A percentile compares a stretch with the other conserved stretches of the same genome.
Conservation (phyloP, 441 rosid genomes). For the Viola pubescens region DNA sequence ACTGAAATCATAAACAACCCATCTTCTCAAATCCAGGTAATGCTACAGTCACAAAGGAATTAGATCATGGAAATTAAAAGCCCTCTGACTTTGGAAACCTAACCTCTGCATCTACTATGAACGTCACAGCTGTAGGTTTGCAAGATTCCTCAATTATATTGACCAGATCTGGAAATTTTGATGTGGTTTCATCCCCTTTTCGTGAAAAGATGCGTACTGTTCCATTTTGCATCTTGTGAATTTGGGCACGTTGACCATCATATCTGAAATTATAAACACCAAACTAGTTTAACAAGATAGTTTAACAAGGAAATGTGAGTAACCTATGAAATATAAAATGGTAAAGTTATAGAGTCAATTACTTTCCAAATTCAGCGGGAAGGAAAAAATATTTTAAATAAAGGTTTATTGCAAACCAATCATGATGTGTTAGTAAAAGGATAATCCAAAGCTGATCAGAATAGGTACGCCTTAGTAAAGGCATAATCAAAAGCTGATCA, state of each 20-base stretch:
- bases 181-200: slow-evolving; percentile 82
- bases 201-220: slow-evolving; percentile 62
- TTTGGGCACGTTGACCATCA: slow-evolving; percentile 94
- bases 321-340: slow-evolving; percentile 8
- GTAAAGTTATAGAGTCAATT: not conserved
- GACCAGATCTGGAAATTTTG: slow-evolving; percentile 74
- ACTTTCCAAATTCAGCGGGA: not conserved
- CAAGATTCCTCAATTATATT: slow-evolving; percentile 44
- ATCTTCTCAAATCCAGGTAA: not conserved
- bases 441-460: no score
- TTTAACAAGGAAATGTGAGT: slow-evolving; percentile 2
- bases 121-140: slow-evolving; percentile 51
- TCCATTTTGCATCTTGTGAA: slow-evolving; percentile 61
- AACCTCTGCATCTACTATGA: slow-evolving; percentile 89
- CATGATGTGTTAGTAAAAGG: no score
- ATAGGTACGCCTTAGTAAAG: no score
- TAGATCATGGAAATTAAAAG: not conserved
- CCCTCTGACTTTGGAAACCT: slow-evolving; percentile 19
- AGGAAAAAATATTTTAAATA: not conserved
- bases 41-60: not conserved
- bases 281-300: slow-evolving; percentile 9
- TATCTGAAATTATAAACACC: slow-evolving; percentile 41
- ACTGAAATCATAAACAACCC: slow-evolving; percentile 10
- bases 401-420: not conserved
- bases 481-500: no score